A percentile compares a stretch with the other conserved stretches of the same genome.
Evolutionary conservation across 768 basidiomycete species (phyloP).

Genomic region (Collybia sp.): DNA sequence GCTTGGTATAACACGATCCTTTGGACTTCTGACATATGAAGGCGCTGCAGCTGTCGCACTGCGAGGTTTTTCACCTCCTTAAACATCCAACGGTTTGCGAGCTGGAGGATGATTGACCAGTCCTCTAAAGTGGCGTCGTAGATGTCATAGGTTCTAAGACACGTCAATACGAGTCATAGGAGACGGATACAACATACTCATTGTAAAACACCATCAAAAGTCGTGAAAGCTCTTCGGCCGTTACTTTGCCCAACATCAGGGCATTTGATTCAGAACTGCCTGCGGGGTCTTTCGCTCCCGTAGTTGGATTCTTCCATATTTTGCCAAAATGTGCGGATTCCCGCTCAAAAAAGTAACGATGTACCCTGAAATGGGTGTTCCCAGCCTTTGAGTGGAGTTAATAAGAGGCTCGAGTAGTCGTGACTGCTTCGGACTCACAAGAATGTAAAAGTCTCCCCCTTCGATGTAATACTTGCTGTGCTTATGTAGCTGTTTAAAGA

Average conservation of each 20-base stretch:
- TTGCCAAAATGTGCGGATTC: conserved; percentile 43
- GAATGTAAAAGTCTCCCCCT: conserved; percentile 47
- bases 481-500: conserved; percentile 8
- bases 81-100: conserved; percentile 55
- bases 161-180: not conserved
- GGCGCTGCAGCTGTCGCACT: conserved; percentile 48
- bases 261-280: too few relatives aligned
- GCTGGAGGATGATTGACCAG: conserved; percentile 51
- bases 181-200: conserved; percentile 7
- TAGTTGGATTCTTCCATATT: conserved; percentile 1
- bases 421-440: conserved; percentile 31
- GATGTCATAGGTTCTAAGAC: conserved; percentile 34
- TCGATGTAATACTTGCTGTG: conserved; percentile 41
- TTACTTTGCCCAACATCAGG: not conserved
- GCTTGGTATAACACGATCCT: conserved; percentile 46
- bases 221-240: conserved; percentile 32
- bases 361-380: conserved; percentile 46
- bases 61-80: conserved; percentile 46
- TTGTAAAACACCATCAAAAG: conserved; percentile 58
- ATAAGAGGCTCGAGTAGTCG: not conserved
- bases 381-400: conserved; percentile 35
- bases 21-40: conserved; percentile 38
- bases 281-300: too few relatives aligned
- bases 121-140: conserved; percentile 44
- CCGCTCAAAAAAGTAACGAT: conserved; percentile 48